Evolutionary conservation across 768 basidiomycete genomes (phyloP).

Genomic region (Melanogaster broomeanus): DNA sequence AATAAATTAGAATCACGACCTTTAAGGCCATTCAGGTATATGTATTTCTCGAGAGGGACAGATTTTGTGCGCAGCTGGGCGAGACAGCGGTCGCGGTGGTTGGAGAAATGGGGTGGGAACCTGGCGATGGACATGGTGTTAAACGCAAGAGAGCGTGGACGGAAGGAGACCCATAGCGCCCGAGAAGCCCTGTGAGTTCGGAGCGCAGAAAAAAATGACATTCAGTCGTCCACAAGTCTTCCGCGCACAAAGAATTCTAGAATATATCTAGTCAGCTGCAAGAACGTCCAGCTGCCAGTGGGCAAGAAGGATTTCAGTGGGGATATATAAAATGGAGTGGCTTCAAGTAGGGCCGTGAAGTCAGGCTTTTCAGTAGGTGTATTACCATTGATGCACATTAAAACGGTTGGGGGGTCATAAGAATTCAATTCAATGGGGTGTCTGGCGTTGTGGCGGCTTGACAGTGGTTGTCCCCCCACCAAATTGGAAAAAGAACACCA

Average conservation of each 20-base stretch:
- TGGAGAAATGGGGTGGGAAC: slow-evolving; percentile 54
- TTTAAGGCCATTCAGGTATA: slow-evolving; percentile 67
- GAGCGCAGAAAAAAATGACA: neutral
- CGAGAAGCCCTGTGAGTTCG: slow-evolving; percentile 10
- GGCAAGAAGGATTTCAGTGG: neutral
- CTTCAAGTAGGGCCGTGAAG: neutral
- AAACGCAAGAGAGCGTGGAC: slow-evolving; percentile 10
- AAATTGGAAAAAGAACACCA: too few species aligned
- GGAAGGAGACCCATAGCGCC: neutral
- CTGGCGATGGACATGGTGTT: slow-evolving; percentile 32
- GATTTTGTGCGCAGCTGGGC: slow-evolving; percentile 58
- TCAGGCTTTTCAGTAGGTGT: too few species aligned
- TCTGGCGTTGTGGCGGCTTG: too few species aligned
- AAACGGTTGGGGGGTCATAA: too few species aligned
- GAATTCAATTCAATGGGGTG: too few species aligned
- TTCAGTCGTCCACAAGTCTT: too few species aligned
- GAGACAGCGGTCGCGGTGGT: slow-evolving; percentile 58
- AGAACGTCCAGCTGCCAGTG: neutral
- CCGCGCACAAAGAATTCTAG: neutral
- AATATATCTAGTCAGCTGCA: neutral
- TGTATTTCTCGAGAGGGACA: slow-evolving; percentile 64
- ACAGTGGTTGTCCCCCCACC: too few species aligned
- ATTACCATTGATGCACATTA: too few species aligned
- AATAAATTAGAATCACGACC: slow-evolving; percentile 64
- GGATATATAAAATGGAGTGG: neutral